Percentiles rank a stretch among this genome's conserved stretches.
These are phyloP conservation scores for Quillaja saponaria DNA, from an alignment of 306 rosid species.

Conservation along the genomic window DNA sequence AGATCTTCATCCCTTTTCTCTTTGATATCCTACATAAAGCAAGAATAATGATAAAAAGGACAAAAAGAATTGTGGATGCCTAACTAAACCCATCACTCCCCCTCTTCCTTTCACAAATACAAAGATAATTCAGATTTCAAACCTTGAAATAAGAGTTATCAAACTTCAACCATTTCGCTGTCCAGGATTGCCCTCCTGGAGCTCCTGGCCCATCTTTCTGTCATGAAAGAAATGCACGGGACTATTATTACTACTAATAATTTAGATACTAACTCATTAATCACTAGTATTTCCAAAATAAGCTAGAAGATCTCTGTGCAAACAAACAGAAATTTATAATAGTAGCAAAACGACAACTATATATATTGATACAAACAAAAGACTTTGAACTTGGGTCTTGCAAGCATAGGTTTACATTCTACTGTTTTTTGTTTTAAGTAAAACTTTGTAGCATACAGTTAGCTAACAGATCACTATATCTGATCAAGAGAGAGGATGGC, in stretches of 20 bases:
- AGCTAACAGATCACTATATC: neutral
- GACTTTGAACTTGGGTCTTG: too few species aligned
- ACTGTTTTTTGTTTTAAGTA: conserved; percentile 5
- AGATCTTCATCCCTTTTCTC: conserved; percentile 85
- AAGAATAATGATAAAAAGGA: conserved; percentile 36
- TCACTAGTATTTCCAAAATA: conserved; percentile 8
- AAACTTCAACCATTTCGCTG: conserved; percentile 90
- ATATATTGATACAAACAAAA: conserved; percentile 1
- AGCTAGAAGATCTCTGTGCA: conserved; percentile 7
- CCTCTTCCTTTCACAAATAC: conserved; percentile 10
- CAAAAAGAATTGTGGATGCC: conserved; percentile 7
- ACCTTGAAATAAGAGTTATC: conserved; percentile 97
- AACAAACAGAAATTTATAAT: neutral
- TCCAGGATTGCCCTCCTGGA: conserved; percentile 99
- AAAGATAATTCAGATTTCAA: conserved; percentile 17
- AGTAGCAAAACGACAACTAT: conserved; percentile 2
- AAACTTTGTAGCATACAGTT: neutral
- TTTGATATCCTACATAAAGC: conserved; percentile 73
- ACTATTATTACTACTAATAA: conserved; percentile 4
- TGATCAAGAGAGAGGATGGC: neutral
- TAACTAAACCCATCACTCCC: neutral
- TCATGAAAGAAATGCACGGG: conserved; percentile 24
- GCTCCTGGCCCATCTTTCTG: conserved; percentile 99
- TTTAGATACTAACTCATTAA: conserved; percentile 3
- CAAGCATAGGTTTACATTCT: conserved; percentile 10